Percentiles rank a stretch among this genome's conserved stretches.
Conservation (phyloP, 2,329 filamentous ascomycete species). For the Fusarium foetens region DNA sequence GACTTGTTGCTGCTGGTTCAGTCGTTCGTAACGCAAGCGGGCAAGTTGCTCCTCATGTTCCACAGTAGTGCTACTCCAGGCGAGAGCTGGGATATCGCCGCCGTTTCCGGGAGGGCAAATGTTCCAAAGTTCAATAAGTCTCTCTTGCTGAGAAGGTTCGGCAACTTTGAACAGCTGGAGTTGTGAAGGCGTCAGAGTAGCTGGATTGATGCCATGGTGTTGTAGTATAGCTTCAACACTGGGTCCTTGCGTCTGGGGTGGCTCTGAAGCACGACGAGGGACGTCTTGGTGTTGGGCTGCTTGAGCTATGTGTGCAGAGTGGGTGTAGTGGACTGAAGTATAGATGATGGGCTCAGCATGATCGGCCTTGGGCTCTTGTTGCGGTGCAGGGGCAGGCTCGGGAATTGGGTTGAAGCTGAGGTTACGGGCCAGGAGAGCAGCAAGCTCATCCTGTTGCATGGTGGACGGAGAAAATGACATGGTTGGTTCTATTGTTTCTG, state of each 20-base stretch:
- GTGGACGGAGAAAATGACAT: conserved; percentile 56
- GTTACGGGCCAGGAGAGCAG: conserved; percentile 80
- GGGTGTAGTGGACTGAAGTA: conserved; percentile 84
- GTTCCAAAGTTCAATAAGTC: conserved; percentile 85
- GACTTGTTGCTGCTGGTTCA: conserved; percentile 53
- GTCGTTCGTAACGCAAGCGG: conserved; percentile 65
- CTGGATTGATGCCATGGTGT: conserved; percentile 75
- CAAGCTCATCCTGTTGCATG: conserved; percentile 82
- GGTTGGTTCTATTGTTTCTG: conserved; percentile 25
- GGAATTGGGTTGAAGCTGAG: conserved; percentile 68
- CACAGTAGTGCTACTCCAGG: conserved; percentile 63
- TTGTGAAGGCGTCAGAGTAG: conserved; percentile 77
- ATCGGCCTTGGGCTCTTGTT: conserved; percentile 47
- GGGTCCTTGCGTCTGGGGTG: conserved; percentile 58
- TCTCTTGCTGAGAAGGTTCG: conserved; percentile 74
- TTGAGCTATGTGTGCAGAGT: conserved; percentile 70
- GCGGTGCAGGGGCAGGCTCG: conserved; percentile 28
- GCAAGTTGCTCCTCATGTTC: conserved; percentile 70
- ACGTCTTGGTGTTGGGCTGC: conserved; percentile 50
- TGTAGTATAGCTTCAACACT: conserved; percentile 68
- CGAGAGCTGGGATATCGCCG: conserved; percentile 63
- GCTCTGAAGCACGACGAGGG: conserved; percentile 62
- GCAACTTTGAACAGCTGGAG: conserved; percentile 82
- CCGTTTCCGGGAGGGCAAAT: conserved; percentile 76
- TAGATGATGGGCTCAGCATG: conserved; percentile 68